phyloP scores from a whole-genome alignment of 2,329 filamentous ascomycete genomes.

The Venturia carpophila region DNA sequence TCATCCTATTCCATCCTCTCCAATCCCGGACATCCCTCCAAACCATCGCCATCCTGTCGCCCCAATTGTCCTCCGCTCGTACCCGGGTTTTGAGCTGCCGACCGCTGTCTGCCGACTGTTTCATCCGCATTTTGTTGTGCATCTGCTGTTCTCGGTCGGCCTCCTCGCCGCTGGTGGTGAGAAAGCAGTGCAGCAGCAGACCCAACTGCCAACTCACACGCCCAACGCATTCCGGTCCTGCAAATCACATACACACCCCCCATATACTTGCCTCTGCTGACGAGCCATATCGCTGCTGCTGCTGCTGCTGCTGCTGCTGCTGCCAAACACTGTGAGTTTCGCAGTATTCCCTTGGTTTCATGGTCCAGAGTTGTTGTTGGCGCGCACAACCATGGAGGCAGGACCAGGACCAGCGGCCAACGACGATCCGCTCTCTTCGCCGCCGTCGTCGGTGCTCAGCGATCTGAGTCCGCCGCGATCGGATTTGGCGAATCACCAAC shows the following conservation, averaged over 20 bases:
- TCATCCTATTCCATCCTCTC: slow-evolving; percentile 6
- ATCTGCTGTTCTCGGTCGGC: slow-evolving; percentile 8
- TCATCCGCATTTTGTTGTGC: not conserved
- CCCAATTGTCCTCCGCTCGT: not conserved
- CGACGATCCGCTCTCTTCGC: slow-evolving; percentile 14
- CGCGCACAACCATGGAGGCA: not conserved
- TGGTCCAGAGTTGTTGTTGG: not conserved
- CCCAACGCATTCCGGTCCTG: not conserved
- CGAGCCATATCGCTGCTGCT: not conserved
- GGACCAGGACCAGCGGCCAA: not conserved
- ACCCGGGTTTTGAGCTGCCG: not conserved
- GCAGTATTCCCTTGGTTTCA: not conserved
- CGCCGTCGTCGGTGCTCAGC: slow-evolving; percentile 14
- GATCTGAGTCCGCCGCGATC: slow-evolving; percentile 15
- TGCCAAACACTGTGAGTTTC: not conserved
- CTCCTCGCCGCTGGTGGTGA: not conserved
- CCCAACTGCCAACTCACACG: slow-evolving; percentile 1
- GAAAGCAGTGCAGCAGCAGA: not conserved
- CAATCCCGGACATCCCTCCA: not conserved
- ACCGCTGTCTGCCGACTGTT: not conserved
- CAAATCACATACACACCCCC: not conserved
- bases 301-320: not conserved
- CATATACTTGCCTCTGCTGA: not conserved
- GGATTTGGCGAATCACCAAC: slow-evolving; percentile 12
- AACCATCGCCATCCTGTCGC: slow-evolving; percentile 19